Base-by-base conservation (phyloP, 768 basidiomycete genomes). In the Serpula lacrymans region DNA sequence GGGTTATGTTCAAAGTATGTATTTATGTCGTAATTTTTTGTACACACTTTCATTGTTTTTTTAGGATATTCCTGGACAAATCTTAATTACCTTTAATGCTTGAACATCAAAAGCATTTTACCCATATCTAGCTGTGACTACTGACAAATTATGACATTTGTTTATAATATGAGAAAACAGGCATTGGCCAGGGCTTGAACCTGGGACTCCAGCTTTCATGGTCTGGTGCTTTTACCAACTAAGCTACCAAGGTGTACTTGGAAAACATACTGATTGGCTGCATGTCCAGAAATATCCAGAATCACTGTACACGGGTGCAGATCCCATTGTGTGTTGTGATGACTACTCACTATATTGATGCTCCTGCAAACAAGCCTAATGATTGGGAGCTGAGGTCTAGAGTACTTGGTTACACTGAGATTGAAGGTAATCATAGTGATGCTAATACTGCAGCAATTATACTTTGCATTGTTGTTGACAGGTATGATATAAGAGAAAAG, bases 51-150 rank as follows among this genome's bases (percentile, higher is more conserved):
- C 10, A 29, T 10, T 29, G 14, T 14, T 10, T 10, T 29, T 29
- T 29, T 29, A 14, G 28, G 14, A 39, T 20, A 20, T 27, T 39
- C 37, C 23, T 13, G 37, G 42, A 7, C 10, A 23, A 29, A 34
- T 43, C 14, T 43, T 37, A n/a, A 33, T 43, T 17, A 43, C 42
- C 13, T 23, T 43, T 29, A 37, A 43, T 26, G 21, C 42, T 3
- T 43, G 42, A 37, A 43, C 42, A 7, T 40, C 30, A n/a, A 26
- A 24, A 16, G 38, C 16, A 6, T 9, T n/a, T n/a, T n/a, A 22
- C 23, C 42, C 42, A 18, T 43, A 20, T 29, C 38, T 43, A 6
- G 14, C 39, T 42, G 42, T 43, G 12, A 43, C n/a, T n/a, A n/a
- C n/a, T n/a, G n/a, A n/a, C n/a, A n/a, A n/a, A n/a, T n/a, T n/a